Evolutionary conservation across 768 basidiomycete species (phyloP), one percentile per base, ranked within the genome.

Genomic region (Lentinula sp.): DNA sequence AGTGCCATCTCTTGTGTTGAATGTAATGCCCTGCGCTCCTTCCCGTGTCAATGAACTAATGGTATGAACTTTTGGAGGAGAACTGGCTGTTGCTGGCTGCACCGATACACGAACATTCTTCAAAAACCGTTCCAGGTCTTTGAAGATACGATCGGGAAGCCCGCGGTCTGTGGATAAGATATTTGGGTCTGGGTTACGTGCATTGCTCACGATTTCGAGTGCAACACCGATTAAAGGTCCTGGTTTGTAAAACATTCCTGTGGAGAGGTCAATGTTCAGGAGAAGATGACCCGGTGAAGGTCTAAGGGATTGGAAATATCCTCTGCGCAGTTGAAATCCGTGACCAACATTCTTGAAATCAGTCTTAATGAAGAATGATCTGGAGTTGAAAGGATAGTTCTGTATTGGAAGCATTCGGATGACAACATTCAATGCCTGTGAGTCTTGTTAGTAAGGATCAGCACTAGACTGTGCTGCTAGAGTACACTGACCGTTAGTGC

Each of bases 221-320:
- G 85, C 85, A 0, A 91, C 72, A 1, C 76, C 69, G 57, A 89
- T 72, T 1, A 93, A 75, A 0, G 77, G 68, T 0, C 91, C 91
- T 0, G 80, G 72, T 66, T 82, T 83, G 68, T 86, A 91, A 86
- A 93, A 89, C 32, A 85, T 81, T 0, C 86, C 90, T 0, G 90
- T 89, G 0, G 86, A 84, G 52, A 91, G 88, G 62, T 93, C 91
- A 64, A 93, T 79, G 61, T 92, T 93, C 65, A 92, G 76, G 32
- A 91, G 70, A 66, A 93, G 80, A 0, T 74, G 74, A 0, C 84
- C 84, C 15, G 85, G 78, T 0, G 81, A 82, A 3, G 90, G 90
- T 18, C 91, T 79, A 10, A 91, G 80, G 0, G 87, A 88, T 68
- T 92, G 91, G 72, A 93, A 92, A 59, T 88, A 91, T 0, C 91